Evolutionary conservation across 106 monocot genomes (phyloP).

Genomic region (Acorus gramineus): DNA sequence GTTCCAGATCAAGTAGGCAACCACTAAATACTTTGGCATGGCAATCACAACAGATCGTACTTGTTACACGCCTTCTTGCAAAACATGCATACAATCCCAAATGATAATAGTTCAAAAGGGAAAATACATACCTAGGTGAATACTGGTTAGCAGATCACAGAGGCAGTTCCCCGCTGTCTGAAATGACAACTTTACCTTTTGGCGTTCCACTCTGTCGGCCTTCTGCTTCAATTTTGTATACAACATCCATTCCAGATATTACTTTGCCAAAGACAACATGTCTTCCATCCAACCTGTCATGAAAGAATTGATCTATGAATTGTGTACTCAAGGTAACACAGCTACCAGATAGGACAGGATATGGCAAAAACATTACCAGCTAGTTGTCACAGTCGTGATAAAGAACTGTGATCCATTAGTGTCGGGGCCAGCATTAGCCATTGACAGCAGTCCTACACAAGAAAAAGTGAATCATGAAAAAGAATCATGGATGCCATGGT

Average conservation of each 20-base stretch:
- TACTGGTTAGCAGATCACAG: slow-evolving; percentile 13
- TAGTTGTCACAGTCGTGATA: slow-evolving; percentile 84
- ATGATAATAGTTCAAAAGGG: no score
- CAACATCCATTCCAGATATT: slow-evolving; percentile 90
- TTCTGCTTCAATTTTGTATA: slow-evolving; percentile 95
- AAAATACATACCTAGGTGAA: no score
- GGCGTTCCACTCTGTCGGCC: slow-evolving; percentile 72
- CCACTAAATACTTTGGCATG: no score
- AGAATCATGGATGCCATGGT: background rate
- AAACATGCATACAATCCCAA: no score
- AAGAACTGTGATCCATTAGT: slow-evolving; percentile 95
- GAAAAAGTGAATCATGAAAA: background rate
- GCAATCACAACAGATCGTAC: no score
- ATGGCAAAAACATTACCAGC: slow-evolving; percentile 38
- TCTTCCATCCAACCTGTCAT: slow-evolving; percentile 78
- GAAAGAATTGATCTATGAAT: background rate
- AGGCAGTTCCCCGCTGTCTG: slow-evolving; percentile 82
- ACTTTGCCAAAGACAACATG: slow-evolving; percentile 97
- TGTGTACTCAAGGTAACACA: no score
- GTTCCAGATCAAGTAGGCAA: no score
- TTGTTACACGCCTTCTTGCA: no score
- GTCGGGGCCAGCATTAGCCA: slow-evolving; percentile 83
- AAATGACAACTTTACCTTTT: slow-evolving; percentile 75
- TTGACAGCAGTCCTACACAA: slow-evolving; percentile 59
- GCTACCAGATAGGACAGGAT: no score